Evolutionary conservation across 2,329 filamentous ascomycete species (phyloP).

Genomic region (Aspergillus transmontanensis): DNA sequence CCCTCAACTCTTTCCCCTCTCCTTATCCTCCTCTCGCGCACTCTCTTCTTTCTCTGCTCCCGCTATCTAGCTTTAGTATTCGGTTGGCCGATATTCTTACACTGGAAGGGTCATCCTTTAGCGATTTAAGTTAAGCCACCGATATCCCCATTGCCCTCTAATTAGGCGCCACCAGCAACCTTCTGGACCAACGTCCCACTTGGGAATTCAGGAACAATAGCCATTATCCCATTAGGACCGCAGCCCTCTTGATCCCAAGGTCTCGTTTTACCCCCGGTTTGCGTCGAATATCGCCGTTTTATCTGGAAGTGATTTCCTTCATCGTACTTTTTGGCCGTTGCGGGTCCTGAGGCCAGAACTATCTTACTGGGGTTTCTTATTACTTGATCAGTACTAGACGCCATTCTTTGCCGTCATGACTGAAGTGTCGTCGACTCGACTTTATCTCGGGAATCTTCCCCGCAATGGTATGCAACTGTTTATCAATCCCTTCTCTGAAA

Average conservation of each 20-base stretch:
- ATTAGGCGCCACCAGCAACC: conserved; percentile 10
- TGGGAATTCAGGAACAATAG: conserved; percentile 10
- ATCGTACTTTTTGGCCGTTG: background rate
- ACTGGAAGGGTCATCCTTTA: background rate
- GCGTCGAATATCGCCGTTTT: background rate
- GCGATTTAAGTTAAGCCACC: conserved; percentile 3
- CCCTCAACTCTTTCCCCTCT: conserved; percentile 16
- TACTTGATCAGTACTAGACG: conserved; percentile 5
- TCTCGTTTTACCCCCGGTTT: background rate
- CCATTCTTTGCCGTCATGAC: conserved; percentile 57
- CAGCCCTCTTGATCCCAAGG: conserved; percentile 9
- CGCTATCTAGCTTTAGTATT: background rate
- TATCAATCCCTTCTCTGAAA: conserved; percentile 32
- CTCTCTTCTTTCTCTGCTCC: background rate
- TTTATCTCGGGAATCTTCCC: conserved; percentile 97
- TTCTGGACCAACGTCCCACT: conserved; percentile 9
- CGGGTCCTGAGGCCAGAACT: conserved; percentile 7
- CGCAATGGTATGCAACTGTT: conserved; percentile 74
- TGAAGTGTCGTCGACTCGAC: conserved; percentile 90
- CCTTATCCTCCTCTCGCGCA: conserved; percentile 7
- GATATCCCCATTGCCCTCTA: background rate
- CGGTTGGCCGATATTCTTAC: background rate
- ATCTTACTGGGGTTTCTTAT: conserved; percentile 6
- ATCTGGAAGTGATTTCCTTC: background rate
- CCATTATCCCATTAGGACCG: conserved; percentile 6